Evolutionary conservation across 108 stramenopile species (phyloP), one percentile per base, ranked within the genome.

Genomic region (Craspedostauros australis): DNA sequence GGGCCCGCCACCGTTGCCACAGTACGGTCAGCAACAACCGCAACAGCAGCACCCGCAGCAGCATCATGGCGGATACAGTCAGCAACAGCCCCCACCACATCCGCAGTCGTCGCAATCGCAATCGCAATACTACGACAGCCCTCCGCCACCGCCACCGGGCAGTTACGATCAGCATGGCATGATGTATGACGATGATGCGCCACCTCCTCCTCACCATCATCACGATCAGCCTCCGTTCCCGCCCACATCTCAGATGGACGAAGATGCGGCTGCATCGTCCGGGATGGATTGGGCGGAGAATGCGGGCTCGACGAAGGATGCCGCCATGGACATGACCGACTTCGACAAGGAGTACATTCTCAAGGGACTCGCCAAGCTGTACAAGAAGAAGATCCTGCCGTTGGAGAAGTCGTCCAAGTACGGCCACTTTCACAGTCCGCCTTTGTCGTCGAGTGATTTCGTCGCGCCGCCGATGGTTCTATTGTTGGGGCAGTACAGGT

Each of bases 361-460:
- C 36, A 50, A 66, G 18, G 91, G 91, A 27, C 54, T 92, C 23
- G 86, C 86, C 31, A 54, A 71, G 46, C 44, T 92, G 46, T 92
- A 92, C 54, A 65, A 73, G 21, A 88, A 88, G 60, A 92, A 92
- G 50, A 92, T 92, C 54, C 68, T 84, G 4, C 91, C 93, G 0
- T 60, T 94, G 37, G 93, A 94, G 57, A 40, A 87, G 21, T 71
- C 79, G 5, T 95, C 91, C 31, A 73, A 83, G 33, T 99, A 91
- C 50, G 98, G 95, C 3, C 88, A 93, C 46, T 99, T 99, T 71
- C 91, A 96, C 64, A 95, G 95, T n/a, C 96, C 98, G 3, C 91
- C 91, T 1, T 64, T 99, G 16, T 89, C 90, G 33, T 94, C 96
- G 31, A 75, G 92, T 4, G 98, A 99, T 76, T 99, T 99, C 69